phyloP scores from a whole-genome alignment of 192 early-diverging fungal species.

The Cetraspora pellucida region DNA sequence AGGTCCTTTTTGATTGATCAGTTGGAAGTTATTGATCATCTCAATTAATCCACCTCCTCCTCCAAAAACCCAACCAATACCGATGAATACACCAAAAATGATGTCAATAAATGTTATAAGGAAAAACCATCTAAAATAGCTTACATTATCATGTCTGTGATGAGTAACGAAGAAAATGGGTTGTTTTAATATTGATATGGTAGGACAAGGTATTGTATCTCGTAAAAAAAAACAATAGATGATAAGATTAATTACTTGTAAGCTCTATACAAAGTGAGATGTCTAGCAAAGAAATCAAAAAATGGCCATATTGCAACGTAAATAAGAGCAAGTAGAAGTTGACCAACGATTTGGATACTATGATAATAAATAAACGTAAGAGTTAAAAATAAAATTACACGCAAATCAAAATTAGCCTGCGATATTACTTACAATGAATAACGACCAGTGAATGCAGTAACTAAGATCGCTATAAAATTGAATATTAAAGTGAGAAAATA shows the following conservation, averaged over 20 bases:
- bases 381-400: no score
- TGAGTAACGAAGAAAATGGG: not conserved
- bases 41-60: conserved; percentile 20
- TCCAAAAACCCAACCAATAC: not conserved
- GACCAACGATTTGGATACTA: not conserved
- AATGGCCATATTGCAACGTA: not conserved
- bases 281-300: conserved; percentile 13
- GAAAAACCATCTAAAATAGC: not conserved
- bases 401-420: no score
- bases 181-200: not conserved
- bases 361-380: no score
- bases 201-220: not conserved
- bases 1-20: no score
- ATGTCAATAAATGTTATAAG: conserved; percentile 3
- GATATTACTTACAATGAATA: not conserved
- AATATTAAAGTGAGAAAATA: not conserved
- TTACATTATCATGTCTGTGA: conserved; percentile 3
- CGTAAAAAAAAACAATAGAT: not conserved
- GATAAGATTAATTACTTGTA: conserved; percentile 12
- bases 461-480: not conserved
- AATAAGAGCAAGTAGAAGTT: not conserved
- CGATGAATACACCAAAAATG: conserved; percentile 14
- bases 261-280: not conserved
- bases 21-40: not conserved
- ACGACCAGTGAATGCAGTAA: not conserved